Base-by-base conservation (phyloP, 352 stramenopile genomes). In the Phytophthora agathidicida region DNA sequence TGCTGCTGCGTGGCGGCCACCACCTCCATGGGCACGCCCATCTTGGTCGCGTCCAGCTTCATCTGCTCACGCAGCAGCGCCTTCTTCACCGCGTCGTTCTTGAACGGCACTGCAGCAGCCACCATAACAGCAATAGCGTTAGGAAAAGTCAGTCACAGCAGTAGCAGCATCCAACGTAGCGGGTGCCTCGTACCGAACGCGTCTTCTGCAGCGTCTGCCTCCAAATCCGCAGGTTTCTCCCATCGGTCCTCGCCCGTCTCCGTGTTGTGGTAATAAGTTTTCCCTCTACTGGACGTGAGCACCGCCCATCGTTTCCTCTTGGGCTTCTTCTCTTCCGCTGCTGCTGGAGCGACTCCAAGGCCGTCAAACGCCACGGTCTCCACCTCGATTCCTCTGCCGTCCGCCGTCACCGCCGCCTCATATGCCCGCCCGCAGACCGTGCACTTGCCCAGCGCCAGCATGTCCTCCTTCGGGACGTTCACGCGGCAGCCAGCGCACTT, bases 251-350 rank as follows among this genome's bases (percentile, higher is more conserved):
- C 83, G 28, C 83, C 83, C 5, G 80, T 93, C 45, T 93, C 83
- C 24, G 81, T 80, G 60, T 93, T 93, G 67, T 93, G 80, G 49
- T 93, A 93, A 56, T 91, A 93, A n/a, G 62, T 82, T n/a, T 73
- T 55, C 4, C 81, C 83, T 17, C 76, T 67, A 44, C 80, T 89
- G 20, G 80, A 90, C 30, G 46, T 71, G n/a, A 93, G 65, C 43
- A 78, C 77, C 2, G 77, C 66, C 83, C 83, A 93, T 8, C 80
- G 79, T 54, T 87, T 88, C 14, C 66, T 49, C 51, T 46, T 73
- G 1, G 35, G 43, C 42, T 70, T 73, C 13, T 55, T 56, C 33
- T 68, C 61, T 57, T 26, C 36, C 24, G 22, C 6, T 20, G 20
- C 6, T 20, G 20, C 31, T 26, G 44, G 35, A 19, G 38, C 38